Conservation (phyloP, 2,329 filamentous ascomycete genomes). For the Ceratocystis harringtonii region DNA sequence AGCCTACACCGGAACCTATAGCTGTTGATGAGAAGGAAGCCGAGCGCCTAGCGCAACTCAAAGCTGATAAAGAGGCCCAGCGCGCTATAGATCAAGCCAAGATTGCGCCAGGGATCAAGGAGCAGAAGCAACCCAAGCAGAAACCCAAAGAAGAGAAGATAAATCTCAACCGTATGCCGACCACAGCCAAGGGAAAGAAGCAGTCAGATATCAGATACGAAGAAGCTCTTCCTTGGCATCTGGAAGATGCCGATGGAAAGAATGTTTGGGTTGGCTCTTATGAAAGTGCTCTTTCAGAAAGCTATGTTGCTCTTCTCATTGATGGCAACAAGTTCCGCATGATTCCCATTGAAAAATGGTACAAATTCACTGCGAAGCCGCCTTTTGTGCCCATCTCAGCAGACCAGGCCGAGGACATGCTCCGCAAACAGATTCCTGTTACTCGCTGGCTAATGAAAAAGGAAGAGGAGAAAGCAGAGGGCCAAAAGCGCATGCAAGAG, state of each 20-base stretch:
- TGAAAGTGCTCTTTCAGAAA: conserved; percentile 73
- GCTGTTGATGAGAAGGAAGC: conserved; percentile 42
- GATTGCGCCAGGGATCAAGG: conserved; percentile 69
- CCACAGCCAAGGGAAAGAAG: conserved; percentile 65
- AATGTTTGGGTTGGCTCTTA: conserved; percentile 90
- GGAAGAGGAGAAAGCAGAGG: conserved; percentile 39
- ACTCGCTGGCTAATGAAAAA: conserved; percentile 68
- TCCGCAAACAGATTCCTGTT: conserved; percentile 62
- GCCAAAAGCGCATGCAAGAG: conserved; percentile 45
- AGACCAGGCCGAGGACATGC: conserved; percentile 71
- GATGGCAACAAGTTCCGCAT: conserved; percentile 59
- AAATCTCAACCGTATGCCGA: conserved; percentile 70
- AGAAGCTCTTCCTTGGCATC: conserved; percentile 87
- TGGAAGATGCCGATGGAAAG: conserved; percentile 92
- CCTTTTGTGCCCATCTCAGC: conserved; percentile 63
- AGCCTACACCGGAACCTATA: conserved; percentile 24
- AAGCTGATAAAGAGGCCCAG: conserved; percentile 71
- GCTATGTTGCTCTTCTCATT: conserved; percentile 66
- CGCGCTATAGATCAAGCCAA: conserved; percentile 78
- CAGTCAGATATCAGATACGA: conserved; percentile 67
- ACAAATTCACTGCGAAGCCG: conserved; percentile 70
- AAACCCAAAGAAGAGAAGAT: conserved; percentile 73
- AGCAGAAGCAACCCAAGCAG: conserved; percentile 38
- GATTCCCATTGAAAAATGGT: conserved; percentile 91
- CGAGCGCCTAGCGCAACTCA: conserved; percentile 51